Evolutionary conservation across 2,329 filamentous ascomycete genomes (phyloP).

Genomic region (Cladorrhinum sp.): DNA sequence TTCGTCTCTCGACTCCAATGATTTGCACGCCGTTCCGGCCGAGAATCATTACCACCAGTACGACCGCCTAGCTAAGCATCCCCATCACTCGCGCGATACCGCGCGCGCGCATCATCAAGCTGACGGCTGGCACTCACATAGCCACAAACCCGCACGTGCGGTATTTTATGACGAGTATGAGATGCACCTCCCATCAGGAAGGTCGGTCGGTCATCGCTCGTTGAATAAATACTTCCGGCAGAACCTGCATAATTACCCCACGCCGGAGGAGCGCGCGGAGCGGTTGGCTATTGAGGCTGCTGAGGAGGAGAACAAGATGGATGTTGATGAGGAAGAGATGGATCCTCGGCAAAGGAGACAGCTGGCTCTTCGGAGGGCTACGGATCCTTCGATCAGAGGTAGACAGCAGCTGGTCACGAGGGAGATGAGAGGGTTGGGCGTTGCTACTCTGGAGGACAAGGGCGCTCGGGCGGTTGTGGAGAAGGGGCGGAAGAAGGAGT

Average conservation of each 20-base stretch:
- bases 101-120: conserved; percentile 69
- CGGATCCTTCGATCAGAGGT: conserved; percentile 17
- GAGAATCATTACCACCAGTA: conserved; percentile 69
- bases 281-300: conserved; percentile 28
- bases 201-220: conserved; percentile 85
- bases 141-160: conserved; percentile 69
- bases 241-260: conserved; percentile 82
- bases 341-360: neutral
- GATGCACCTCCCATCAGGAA: conserved; percentile 85
- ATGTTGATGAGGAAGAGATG: conserved; percentile 21
- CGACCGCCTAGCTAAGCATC: conserved; percentile 67
- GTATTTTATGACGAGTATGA: conserved; percentile 92
- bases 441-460: conserved; percentile 16
- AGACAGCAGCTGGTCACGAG: conserved; percentile 22
- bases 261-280: conserved; percentile 63
- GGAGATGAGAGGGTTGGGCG: conserved; percentile 22
- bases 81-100: conserved; percentile 71
- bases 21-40: conserved; percentile 75
- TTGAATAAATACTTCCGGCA: conserved; percentile 87
- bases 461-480: conserved; percentile 19
- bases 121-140: conserved; percentile 79
- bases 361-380: neutral
- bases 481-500: conserved; percentile 26
- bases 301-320: conserved; percentile 25
- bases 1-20: conserved; percentile 84